A percentile compares a stretch with the other conserved stretches of the same genome.
Conservation (phyloP, 176 grass and related monocot genomes). For the Paspalum notatum region DNA sequence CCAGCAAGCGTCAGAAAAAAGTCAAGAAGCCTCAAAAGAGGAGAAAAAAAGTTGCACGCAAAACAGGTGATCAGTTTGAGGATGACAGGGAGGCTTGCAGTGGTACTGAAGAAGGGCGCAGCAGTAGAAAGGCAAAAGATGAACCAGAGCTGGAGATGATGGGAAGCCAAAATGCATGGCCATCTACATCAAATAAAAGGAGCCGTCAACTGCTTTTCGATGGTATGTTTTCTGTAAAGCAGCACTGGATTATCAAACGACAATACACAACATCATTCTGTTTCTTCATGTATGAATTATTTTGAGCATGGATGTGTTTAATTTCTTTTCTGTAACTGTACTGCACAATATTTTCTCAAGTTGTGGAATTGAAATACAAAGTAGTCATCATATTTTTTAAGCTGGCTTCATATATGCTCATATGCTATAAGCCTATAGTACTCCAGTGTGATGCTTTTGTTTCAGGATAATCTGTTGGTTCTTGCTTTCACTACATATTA, state of each 20-base stretch:
- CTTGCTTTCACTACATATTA: slow-evolving; percentile 8
- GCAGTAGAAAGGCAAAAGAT: slow-evolving; percentile 63
- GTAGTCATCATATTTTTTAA: not conserved
- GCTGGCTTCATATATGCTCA: not conserved
- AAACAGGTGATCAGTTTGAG: slow-evolving; percentile 52
- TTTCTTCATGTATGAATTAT: slow-evolving; percentile 39
- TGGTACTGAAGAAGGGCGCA: slow-evolving; percentile 89
- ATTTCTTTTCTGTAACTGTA: slow-evolving; percentile 33
- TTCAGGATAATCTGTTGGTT: slow-evolving; percentile 40
- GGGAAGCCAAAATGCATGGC: slow-evolving; percentile 62
- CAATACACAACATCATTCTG: slow-evolving; percentile 10
- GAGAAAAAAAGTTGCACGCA: slow-evolving; percentile 52
- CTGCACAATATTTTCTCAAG: slow-evolving; percentile 40
- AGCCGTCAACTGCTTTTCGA: slow-evolving; percentile 83
- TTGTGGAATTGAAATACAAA: slow-evolving; percentile 4
- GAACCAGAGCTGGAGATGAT: slow-evolving; percentile 52
- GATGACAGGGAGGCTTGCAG: slow-evolving; percentile 98
- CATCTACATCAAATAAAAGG: slow-evolving; percentile 74
- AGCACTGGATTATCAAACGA: slow-evolving; percentile 15
- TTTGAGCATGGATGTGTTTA: not conserved
- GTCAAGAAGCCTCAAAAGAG: slow-evolving; percentile 62
- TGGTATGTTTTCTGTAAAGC: slow-evolving; percentile 47
- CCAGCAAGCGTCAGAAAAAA: slow-evolving; percentile 60
- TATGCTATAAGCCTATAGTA: not conserved
- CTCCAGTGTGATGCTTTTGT: slow-evolving; percentile 29